Evolutionary conservation across 78 protist species (phyloP).

Genomic region (Pigoraptor vietnamica): DNA sequence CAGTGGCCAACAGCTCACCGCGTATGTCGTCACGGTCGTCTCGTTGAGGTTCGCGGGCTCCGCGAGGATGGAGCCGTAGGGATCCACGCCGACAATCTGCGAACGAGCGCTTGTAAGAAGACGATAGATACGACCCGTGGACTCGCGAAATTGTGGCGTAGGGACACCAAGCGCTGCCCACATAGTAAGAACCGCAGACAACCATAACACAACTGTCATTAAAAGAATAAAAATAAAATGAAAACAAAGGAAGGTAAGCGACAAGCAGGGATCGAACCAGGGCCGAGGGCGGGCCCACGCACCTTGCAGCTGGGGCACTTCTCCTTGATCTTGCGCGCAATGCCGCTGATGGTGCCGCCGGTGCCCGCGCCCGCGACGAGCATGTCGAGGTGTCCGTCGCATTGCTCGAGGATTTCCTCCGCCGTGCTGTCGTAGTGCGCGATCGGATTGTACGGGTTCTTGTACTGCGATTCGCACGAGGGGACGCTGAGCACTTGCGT

Average conservation of each 20-base stretch:
- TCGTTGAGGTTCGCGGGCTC: slow-evolving; percentile 60
- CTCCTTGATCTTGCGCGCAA: slow-evolving; percentile 80
- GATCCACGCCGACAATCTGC: slow-evolving; percentile 90
- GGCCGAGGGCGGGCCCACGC: not conserved
- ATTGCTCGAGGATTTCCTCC: slow-evolving; percentile 72
- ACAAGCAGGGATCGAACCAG: no score
- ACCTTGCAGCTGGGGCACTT: slow-evolving; percentile 44
- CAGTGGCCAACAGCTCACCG: not conserved
- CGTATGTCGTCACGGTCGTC: slow-evolving; percentile 39
- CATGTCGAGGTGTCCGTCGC: slow-evolving; percentile 69
- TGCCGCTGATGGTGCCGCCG: slow-evolving; percentile 95
- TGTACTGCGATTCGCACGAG: no score
- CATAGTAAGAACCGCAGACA: no score
- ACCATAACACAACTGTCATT: no score
- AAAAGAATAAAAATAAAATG: no score
- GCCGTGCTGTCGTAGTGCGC: slow-evolving; percentile 92
- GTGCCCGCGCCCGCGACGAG: slow-evolving; percentile 94
- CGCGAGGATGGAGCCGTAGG: slow-evolving; percentile 89
- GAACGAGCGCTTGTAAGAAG: no score
- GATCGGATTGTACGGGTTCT: slow-evolving; percentile 80
- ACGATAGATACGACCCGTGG: not conserved
- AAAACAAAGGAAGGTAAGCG: no score
- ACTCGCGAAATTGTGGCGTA: no score
- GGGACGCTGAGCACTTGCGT: not conserved
- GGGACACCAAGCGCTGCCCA: no score